phyloP scores from a whole-genome alignment of 2,329 filamentous ascomycete species.

The Ilyonectria mors-panacis region DNA sequence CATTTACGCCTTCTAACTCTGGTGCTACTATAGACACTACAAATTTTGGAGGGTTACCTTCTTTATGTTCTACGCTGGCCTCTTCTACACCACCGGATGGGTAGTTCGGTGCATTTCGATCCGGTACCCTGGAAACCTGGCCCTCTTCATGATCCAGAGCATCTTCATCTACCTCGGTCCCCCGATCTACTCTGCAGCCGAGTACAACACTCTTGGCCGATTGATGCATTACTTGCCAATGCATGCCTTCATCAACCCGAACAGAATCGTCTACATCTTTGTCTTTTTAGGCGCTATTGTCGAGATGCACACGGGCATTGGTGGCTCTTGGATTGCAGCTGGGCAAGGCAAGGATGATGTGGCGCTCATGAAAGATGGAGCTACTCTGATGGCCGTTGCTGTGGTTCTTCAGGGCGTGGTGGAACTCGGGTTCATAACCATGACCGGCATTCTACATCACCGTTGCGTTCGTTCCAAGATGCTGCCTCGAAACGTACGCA shows the following conservation, averaged over 20 bases:
- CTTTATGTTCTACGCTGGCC: slow-evolving; percentile 46
- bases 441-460: slow-evolving; percentile 39
- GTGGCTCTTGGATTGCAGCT: slow-evolving; percentile 45
- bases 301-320: slow-evolving; percentile 42
- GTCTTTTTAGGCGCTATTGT: slow-evolving; percentile 44
- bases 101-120: slow-evolving; percentile 39
- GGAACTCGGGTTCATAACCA: slow-evolving; percentile 41
- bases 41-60: slow-evolving; percentile 47
- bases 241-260: slow-evolving; percentile 46
- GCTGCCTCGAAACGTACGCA: slow-evolving; percentile 42
- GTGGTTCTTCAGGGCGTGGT: slow-evolving; percentile 57
- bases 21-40: slow-evolving; percentile 28
- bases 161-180: slow-evolving; percentile 46
- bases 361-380: slow-evolving; percentile 68
- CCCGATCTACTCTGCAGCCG: slow-evolving; percentile 44
- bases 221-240: slow-evolving; percentile 48
- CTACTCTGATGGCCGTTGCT: slow-evolving; percentile 66
- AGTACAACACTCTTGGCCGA: slow-evolving; percentile 47
- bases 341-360: slow-evolving; percentile 59
- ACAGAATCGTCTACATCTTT: slow-evolving; percentile 47
- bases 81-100: slow-evolving; percentile 44
- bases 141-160: slow-evolving; percentile 44
- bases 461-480: slow-evolving; percentile 39
- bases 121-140: slow-evolving; percentile 38
- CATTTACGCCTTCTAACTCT: slow-evolving; percentile 1